These are phyloP conservation scores for Hypoxylon crocopeplum DNA, from an alignment of 495 filamentous ascomycete species.

Conservation along the genomic window DNA sequence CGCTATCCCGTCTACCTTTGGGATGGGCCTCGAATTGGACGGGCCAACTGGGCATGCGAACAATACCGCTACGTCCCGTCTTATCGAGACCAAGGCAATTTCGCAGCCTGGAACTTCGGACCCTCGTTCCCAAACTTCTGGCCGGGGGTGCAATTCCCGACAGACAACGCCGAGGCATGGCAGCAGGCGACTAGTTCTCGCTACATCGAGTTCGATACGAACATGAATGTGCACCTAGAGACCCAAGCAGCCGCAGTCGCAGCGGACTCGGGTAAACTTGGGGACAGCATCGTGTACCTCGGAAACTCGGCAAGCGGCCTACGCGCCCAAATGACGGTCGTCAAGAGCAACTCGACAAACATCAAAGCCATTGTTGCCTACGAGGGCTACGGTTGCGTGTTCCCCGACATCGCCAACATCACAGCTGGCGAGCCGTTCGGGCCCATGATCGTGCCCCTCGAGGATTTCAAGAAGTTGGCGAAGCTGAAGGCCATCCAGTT, in stretches of 20 bases:
- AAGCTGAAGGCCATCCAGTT: conserved; percentile 52
- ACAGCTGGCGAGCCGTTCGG: conserved; percentile 42
- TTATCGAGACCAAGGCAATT: conserved; percentile 53
- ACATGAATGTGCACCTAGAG: conserved; percentile 48
- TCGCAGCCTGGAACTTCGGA: conserved; percentile 55
- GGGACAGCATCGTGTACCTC: conserved; percentile 51
- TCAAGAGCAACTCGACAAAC: conserved; percentile 50
- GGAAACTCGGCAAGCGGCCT: conserved; percentile 54
- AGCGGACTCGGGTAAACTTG: conserved; percentile 53
- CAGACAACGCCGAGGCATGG: conserved; percentile 45
- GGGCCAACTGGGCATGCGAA: conserved; percentile 55
- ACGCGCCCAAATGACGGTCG: conserved; percentile 50
- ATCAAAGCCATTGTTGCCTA: conserved; percentile 58
- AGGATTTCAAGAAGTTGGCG: conserved; percentile 56
- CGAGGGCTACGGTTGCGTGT: conserved; percentile 54
- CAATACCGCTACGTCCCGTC: conserved; percentile 43
- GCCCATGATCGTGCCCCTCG: conserved; percentile 47
- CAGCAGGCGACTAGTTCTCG: conserved; percentile 50
- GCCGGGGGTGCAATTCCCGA: conserved; percentile 54
- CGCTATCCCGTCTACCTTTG: conserved; percentile 58
- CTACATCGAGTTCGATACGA: conserved; percentile 54
- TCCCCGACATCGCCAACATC: conserved; percentile 49
- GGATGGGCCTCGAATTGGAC: conserved; percentile 55
- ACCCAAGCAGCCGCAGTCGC: conserved; percentile 49
- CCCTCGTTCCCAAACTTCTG: conserved; percentile 48